Conservation (phyloP, 2,329 filamentous ascomycete species). For the Thelonectria blattea region DNA sequence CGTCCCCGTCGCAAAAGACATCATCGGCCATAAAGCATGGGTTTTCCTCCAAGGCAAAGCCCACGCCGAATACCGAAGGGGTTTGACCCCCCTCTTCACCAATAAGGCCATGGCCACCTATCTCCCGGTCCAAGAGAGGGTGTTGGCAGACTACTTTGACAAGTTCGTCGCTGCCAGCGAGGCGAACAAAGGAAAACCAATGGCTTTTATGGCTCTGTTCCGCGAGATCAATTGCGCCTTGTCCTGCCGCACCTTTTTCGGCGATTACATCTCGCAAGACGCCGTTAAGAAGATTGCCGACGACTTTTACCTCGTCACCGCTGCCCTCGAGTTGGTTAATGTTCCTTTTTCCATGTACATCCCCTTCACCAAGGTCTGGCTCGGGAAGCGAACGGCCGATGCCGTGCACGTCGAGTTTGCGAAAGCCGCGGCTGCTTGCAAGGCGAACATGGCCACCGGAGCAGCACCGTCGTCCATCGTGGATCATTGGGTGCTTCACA, state of each 20-base stretch:
- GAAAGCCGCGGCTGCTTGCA: slow-evolving; percentile 74
- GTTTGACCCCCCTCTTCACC: slow-evolving; percentile 76
- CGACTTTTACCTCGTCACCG: slow-evolving; percentile 80
- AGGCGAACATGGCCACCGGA: slow-evolving; percentile 72
- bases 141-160: slow-evolving; percentile 73
- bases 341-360: slow-evolving; percentile 73
- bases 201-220: slow-evolving; percentile 74
- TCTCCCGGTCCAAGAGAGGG: slow-evolving; percentile 74
- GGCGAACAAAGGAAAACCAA: slow-evolving; percentile 59
- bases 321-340: slow-evolving; percentile 80
- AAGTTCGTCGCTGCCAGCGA: slow-evolving; percentile 68
- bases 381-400: slow-evolving; percentile 76
- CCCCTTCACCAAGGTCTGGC: slow-evolving; percentile 78
- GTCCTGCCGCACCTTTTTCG: slow-evolving; percentile 80
- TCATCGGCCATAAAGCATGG: slow-evolving; percentile 76
- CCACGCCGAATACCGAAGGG: slow-evolving; percentile 80
- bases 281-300: slow-evolving; percentile 77
- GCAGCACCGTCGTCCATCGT: slow-evolving; percentile 75
- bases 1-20: slow-evolving; percentile 76
- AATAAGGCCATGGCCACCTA: slow-evolving; percentile 73
- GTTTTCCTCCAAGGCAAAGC: slow-evolving; percentile 79
- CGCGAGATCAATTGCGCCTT: slow-evolving; percentile 80
- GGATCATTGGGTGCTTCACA: slow-evolving; percentile 76
- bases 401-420: slow-evolving; percentile 74
- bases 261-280: slow-evolving; percentile 76